Conservation (phyloP, 352 stramenopile species). For the Phytopythium cucurbitacearum region DNA sequence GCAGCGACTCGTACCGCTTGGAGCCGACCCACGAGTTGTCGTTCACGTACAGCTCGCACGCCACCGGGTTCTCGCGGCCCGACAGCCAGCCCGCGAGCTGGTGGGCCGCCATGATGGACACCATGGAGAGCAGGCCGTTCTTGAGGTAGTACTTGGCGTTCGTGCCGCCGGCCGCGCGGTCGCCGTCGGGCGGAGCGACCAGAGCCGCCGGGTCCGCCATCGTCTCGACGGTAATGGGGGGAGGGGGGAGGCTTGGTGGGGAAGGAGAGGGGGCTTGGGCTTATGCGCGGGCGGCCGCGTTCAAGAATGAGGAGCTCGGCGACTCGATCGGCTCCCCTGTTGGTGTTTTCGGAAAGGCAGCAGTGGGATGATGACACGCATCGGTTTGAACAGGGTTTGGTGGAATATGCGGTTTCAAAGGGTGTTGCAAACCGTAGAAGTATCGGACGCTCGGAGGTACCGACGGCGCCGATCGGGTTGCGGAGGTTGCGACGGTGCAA, state of each 20-base stretch:
- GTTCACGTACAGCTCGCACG: conserved; percentile 56
- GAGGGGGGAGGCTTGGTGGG: not conserved
- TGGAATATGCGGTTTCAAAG: not conserved
- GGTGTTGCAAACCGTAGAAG: not conserved
- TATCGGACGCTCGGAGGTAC: too few relatives aligned
- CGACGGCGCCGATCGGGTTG: too few relatives aligned
- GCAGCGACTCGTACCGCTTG: conserved; percentile 63
- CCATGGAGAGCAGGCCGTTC: conserved; percentile 73
- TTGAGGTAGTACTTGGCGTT: conserved; percentile 73
- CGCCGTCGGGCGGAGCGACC: conserved; percentile 14
- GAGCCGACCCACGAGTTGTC: conserved; percentile 69
- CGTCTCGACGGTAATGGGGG: not conserved
- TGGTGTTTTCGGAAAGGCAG: not conserved
- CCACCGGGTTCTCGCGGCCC: conserved; percentile 53
- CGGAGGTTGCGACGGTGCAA: too few relatives aligned
- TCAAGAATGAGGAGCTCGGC: not conserved
- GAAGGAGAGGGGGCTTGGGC: not conserved
- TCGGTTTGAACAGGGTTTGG: not conserved
- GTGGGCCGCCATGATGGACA: conserved; percentile 57
- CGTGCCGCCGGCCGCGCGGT: conserved; percentile 11
- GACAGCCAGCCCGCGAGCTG: conserved; percentile 52
- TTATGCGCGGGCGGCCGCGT: conserved; percentile 5
- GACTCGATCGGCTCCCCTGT: not conserved
- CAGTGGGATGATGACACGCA: conserved; percentile 4
- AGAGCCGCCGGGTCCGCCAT: conserved; percentile 29